Percentiles rank a stretch among this genome's conserved stretches.
Evolutionary conservation across 1,284 basidiomycete genomes (phyloP).

Genomic region (Leccinum ponderosum): DNA sequence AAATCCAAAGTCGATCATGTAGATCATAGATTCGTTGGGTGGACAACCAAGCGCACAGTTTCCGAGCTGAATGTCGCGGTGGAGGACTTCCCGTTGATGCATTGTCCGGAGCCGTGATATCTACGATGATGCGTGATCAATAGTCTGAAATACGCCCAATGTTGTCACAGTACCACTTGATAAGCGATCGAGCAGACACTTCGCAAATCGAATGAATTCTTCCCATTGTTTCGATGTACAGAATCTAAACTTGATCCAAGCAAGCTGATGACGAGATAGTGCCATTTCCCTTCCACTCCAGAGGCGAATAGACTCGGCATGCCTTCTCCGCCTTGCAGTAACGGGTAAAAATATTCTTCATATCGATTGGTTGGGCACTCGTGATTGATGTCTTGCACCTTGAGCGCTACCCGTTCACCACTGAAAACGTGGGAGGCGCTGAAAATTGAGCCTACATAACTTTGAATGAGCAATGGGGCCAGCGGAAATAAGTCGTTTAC

Average conservation of each 20-base stretch:
- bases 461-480: slow-evolving; percentile 1
- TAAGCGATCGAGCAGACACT: slow-evolving; percentile 72
- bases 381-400: slow-evolving; percentile 64
- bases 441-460: slow-evolving; percentile 57
- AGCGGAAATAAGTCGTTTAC: slow-evolving; percentile 2
- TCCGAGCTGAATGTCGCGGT: slow-evolving; percentile 76
- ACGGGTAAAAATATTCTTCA: slow-evolving; percentile 68
- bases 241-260: slow-evolving; percentile 68
- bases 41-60: slow-evolving; percentile 65
- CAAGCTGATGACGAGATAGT: slow-evolving; percentile 74
- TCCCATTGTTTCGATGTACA: slow-evolving; percentile 55
- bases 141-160: slow-evolving; percentile 20
- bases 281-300: slow-evolving; percentile 61
- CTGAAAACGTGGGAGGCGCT: slow-evolving; percentile 57
- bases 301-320: slow-evolving; percentile 68
- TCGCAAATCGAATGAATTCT: slow-evolving; percentile 61
- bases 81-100: slow-evolving; percentile 69
- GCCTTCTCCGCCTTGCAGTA: slow-evolving; percentile 67
- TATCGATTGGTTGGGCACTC: slow-evolving; percentile 74
- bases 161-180: slow-evolving; percentile 54
- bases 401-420: slow-evolving; percentile 63
- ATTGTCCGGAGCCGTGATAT: slow-evolving; percentile 68
- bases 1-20: slow-evolving; percentile 84
- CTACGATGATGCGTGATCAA: slow-evolving; percentile 38
- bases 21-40: slow-evolving; percentile 59